Percentiles rank a stretch among this genome's conserved stretches.
Evolutionary conservation across 1,284 basidiomycete genomes (phyloP).

Genomic region (Pterula multifida): DNA sequence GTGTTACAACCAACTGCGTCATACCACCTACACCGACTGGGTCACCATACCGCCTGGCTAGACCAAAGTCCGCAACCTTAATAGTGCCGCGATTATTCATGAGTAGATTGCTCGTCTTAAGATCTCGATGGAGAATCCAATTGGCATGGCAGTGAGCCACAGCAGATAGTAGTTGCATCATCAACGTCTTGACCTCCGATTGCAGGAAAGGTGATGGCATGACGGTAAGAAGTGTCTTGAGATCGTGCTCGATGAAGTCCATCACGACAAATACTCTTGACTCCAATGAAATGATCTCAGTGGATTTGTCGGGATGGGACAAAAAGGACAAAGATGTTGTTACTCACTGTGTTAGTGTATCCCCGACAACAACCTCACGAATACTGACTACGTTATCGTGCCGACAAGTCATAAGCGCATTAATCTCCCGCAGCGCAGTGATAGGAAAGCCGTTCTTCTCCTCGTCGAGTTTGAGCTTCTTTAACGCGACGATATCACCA

Average conservation of each 20-base stretch:
- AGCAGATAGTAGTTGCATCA: slow-evolving; percentile 90
- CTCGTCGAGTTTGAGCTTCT: slow-evolving; percentile 96
- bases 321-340: slow-evolving; percentile 13
- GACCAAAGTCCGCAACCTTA: slow-evolving; percentile 97
- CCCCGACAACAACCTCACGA: slow-evolving; percentile 96
- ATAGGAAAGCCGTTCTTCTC: slow-evolving; percentile 98
- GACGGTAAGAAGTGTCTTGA: slow-evolving; percentile 86
- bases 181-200: slow-evolving; percentile 95
- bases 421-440: slow-evolving; percentile 90
- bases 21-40: slow-evolving; percentile 86
- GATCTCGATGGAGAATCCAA: slow-evolving; percentile 96
- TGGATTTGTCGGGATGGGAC: slow-evolving; percentile 13
- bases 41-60: slow-evolving; percentile 92
- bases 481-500: slow-evolving; percentile 91
- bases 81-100: slow-evolving; percentile 99
- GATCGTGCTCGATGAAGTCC: slow-evolving; percentile 99
- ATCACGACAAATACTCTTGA: slow-evolving; percentile 94
- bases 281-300: slow-evolving; percentile 8
- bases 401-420: slow-evolving; percentile 82
- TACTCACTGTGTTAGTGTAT: slow-evolving; percentile 95
- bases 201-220: slow-evolving; percentile 95
- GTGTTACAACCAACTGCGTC: slow-evolving; percentile 94
- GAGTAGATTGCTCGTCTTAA: slow-evolving; percentile 95
- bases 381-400: slow-evolving; percentile 95
- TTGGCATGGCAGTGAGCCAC: slow-evolving; percentile 87